Evolutionary conservation across 164 flowering plant genomes (phyloP).

Genomic region (Dillenia suffruticosa): DNA sequence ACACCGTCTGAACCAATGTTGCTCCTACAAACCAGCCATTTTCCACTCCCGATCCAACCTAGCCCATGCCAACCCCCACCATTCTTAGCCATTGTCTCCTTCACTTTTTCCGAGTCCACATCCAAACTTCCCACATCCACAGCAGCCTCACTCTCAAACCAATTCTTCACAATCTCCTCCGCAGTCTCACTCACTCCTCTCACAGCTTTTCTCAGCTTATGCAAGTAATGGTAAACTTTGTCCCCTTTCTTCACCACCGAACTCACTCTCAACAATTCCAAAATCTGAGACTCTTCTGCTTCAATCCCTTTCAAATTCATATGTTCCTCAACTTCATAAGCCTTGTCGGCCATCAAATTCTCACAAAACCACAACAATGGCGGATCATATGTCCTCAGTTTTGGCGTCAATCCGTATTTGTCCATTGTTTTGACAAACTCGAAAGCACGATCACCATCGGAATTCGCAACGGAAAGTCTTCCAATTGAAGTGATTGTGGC

Average conservation of each 20-base stretch:
- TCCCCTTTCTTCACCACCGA: slow-evolving; percentile 33
- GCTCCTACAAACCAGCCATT: slow-evolving; percentile 49
- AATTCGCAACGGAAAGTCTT: slow-evolving; percentile 67
- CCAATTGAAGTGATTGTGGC: slow-evolving; percentile 74
- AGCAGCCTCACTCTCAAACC: slow-evolving; percentile 56
- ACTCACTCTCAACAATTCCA: slow-evolving; percentile 62
- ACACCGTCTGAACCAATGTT: slow-evolving; percentile 34
- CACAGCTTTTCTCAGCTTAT: slow-evolving; percentile 55
- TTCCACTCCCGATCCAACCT: slow-evolving; percentile 86
- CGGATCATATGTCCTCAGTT: slow-evolving; percentile 62
- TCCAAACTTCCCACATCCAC: slow-evolving; percentile 25
- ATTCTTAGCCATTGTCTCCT: slow-evolving; percentile 45
- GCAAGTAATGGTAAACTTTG: slow-evolving; percentile 73
- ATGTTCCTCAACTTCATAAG: slow-evolving; percentile 70
- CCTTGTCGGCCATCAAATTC: slow-evolving; percentile 52
- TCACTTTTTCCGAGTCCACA: slow-evolving; percentile 30
- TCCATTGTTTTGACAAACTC: slow-evolving; percentile 44
- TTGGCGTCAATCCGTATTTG: slow-evolving; percentile 31
- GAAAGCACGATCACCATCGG: slow-evolving; percentile 67
- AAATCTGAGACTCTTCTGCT: slow-evolving; percentile 59
- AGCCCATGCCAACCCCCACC: slow-evolving; percentile 97
- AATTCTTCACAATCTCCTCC: slow-evolving; percentile 47
- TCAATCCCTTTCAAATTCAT: slow-evolving; percentile 40
- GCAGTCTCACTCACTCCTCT: slow-evolving; percentile 48
- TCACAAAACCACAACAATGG: slow-evolving; percentile 62